A percentile compares a stretch with the other conserved stretches of the same genome.
Evolutionary conservation across 352 stramenopile genomes (phyloP).

Genomic region (Blastocystis sp.): DNA sequence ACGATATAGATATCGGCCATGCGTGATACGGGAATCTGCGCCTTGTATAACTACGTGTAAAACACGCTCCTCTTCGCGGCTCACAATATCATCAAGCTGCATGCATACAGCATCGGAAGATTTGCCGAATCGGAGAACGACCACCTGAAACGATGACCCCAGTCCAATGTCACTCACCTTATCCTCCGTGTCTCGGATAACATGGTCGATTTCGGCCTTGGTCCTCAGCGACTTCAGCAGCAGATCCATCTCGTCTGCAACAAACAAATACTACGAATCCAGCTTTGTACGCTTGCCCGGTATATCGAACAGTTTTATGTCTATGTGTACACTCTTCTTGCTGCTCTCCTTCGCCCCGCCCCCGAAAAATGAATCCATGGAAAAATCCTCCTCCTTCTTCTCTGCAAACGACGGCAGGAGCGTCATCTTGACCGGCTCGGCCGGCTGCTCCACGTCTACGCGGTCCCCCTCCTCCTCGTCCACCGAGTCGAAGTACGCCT

Average conservation of each 20-base stretch:
- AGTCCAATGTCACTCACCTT: slow-evolving; percentile 53
- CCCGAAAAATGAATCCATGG: neutral
- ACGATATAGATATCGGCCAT: slow-evolving; percentile 79
- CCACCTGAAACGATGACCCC: slow-evolving; percentile 72
- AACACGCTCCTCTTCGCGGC: slow-evolving; percentile 24
- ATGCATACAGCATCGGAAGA: slow-evolving; percentile 77
- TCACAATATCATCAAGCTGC: slow-evolving; percentile 81
- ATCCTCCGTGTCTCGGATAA: slow-evolving; percentile 79
- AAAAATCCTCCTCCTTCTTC: neutral
- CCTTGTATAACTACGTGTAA: slow-evolving; percentile 76
- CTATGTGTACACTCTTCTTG: neutral
- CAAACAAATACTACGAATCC: slow-evolving; percentile 39
- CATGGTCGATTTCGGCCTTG: slow-evolving; percentile 78
- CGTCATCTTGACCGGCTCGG: neutral
- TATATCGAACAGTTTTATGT: neutral
- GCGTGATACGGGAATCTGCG: slow-evolving; percentile 78
- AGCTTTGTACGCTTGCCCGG: neutral
- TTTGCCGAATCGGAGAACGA: slow-evolving; percentile 80
- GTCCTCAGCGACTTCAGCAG: slow-evolving; percentile 76
- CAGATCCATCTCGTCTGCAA: slow-evolving; percentile 75
- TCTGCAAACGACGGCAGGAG: neutral
- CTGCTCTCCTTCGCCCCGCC: neutral
- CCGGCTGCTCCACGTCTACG: neutral
- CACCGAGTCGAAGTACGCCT: neutral
- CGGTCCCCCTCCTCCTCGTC: neutral